phyloP scores from a whole-genome alignment of 2,329 filamentous ascomycete genomes.

The Arthrobotrys entomopaga region DNA sequence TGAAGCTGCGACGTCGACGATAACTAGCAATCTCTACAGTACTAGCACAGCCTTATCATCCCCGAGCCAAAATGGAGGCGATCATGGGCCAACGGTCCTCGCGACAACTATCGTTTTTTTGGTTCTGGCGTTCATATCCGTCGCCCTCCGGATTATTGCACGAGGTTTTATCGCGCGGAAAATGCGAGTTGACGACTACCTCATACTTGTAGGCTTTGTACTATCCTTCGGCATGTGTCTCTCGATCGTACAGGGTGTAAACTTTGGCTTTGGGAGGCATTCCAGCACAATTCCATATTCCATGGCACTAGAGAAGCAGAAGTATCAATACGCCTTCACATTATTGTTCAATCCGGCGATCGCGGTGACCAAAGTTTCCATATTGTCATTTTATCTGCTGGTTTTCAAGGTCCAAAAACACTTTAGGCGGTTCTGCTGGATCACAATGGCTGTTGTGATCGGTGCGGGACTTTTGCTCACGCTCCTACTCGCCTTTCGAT shows the following conservation, averaged over 20 bases:
- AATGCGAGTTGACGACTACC: constrained; percentile 57
- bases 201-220: constrained; percentile 58
- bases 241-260: constrained; percentile 68
- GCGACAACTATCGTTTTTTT: constrained; percentile 57
- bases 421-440: constrained; percentile 83
- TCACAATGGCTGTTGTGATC: constrained; percentile 80
- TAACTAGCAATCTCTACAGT: constrained; percentile 51
- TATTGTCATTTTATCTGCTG: constrained; percentile 87
- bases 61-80: constrained; percentile 37
- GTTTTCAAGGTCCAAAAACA: constrained; percentile 81
- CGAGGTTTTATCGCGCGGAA: constrained; percentile 56
- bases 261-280: constrained; percentile 62
- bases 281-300: constrained; percentile 62
- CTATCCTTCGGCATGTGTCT: constrained; percentile 64
- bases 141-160: constrained; percentile 58
- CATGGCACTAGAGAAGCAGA: constrained; percentile 35
- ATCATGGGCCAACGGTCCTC: constrained; percentile 52
- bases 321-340: constrained; percentile 53
- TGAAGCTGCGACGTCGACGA: constrained; percentile 30
- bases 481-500: constrained; percentile 88
- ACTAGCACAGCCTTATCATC: constrained; percentile 39
- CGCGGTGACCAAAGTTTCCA: constrained; percentile 92
- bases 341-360: constrained; percentile 79
- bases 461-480: constrained; percentile 80
- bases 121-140: constrained; percentile 56